Percentiles rank a stretch among this genome's conserved stretches.
Evolutionary conservation across 495 filamentous ascomycete species (phyloP).

Genomic region (Penicillium mononematosum): DNA sequence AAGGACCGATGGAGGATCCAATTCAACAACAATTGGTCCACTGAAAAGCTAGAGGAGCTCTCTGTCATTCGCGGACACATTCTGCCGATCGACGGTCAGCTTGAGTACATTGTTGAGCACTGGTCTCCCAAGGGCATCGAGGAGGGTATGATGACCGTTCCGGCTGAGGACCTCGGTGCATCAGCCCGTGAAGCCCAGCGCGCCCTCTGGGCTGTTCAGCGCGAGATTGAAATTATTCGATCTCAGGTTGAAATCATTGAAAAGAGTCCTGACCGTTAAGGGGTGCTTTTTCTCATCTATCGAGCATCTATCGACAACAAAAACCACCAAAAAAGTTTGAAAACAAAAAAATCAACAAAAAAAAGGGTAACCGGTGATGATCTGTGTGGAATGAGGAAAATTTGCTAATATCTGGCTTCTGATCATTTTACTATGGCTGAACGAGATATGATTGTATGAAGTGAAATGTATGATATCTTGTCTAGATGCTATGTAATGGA

Average conservation of each 20-base stretch:
- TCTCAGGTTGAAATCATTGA: conserved; percentile 1
- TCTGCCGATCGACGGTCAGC: conserved; percentile 1
- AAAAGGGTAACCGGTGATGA: background rate
- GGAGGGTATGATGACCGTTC: background rate
- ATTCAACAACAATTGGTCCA: background rate
- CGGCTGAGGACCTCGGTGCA: background rate
- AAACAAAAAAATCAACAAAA: background rate
- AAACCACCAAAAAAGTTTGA: background rate
- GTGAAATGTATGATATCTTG: conserved; percentile 1
- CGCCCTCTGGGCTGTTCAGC: conserved; percentile 5
- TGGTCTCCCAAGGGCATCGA: conserved; percentile 15
- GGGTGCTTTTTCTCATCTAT: background rate
- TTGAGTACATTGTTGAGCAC: background rate
- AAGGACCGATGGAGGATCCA: background rate
- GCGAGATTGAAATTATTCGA: conserved; percentile 9
- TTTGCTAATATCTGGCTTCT: background rate
- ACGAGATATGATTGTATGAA: conserved; percentile 6
- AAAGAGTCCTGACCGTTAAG: background rate
- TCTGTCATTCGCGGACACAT: conserved; percentile 10
- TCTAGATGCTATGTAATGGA: background rate
- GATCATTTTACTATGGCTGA: background rate
- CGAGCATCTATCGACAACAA: background rate
- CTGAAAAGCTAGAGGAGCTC: conserved; percentile 18
- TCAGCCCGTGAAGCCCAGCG: conserved; percentile 11
- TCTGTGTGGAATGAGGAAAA: background rate